A percentile compares a stretch with the other conserved stretches of the same genome.
Evolutionary conservation across 352 stramenopile species (phyloP).

Genomic region (Pythium brassicae): DNA sequence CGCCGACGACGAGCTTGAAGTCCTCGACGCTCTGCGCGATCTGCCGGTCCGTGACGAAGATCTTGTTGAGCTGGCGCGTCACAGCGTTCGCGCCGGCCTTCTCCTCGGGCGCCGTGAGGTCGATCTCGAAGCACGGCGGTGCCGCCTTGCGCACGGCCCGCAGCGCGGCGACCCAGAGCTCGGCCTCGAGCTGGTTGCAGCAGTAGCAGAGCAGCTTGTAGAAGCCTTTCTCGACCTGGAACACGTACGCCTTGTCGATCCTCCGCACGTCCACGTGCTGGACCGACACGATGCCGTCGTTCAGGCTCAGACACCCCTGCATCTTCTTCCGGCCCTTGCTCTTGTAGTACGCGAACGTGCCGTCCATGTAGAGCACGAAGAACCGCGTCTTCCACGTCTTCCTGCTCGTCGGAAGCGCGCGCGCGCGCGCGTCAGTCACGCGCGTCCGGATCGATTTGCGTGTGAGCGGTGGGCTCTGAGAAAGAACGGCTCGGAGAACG

Average conservation of each 20-base stretch:
- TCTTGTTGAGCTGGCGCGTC: constrained; percentile 71
- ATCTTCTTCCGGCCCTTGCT: constrained; percentile 70
- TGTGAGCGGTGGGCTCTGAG: too few relatives aligned
- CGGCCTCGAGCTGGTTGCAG: constrained; percentile 69
- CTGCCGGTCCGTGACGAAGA: constrained; percentile 64
- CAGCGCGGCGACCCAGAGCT: constrained; percentile 75
- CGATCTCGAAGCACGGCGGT: constrained; percentile 55
- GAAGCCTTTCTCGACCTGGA: constrained; percentile 84
- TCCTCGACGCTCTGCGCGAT: constrained; percentile 44
- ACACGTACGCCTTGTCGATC: constrained; percentile 65
- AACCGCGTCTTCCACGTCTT: constrained; percentile 86
- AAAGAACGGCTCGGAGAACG: too few relatives aligned
- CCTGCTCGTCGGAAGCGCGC: constrained; percentile 15
- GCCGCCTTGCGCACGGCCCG: constrained; percentile 35
- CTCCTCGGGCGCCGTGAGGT: constrained; percentile 59
- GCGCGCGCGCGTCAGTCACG: not conserved
- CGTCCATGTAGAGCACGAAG: constrained; percentile 81
- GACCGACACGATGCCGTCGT: constrained; percentile 79
- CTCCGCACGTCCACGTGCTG: constrained; percentile 73
- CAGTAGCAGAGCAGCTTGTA: constrained; percentile 81
- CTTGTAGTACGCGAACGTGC: constrained; percentile 83
- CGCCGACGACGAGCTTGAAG: constrained; percentile 44
- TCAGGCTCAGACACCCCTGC: constrained; percentile 77
- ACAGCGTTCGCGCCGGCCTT: constrained; percentile 45
- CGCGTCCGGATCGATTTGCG: too few relatives aligned